Evolutionary conservation across 1,284 basidiomycete species (phyloP).

Genomic region (Agroathelia rolfsii): DNA sequence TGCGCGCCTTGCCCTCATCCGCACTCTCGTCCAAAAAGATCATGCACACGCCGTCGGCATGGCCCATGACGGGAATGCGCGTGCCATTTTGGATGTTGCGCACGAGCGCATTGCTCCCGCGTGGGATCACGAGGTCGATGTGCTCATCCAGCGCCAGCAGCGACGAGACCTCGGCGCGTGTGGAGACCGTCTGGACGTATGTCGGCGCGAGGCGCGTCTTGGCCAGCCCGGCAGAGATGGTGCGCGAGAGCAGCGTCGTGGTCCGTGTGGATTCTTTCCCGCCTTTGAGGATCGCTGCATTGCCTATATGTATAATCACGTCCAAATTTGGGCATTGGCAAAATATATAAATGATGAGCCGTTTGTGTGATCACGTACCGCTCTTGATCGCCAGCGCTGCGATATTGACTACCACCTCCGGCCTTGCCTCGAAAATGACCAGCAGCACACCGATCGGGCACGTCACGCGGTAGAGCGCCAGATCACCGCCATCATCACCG

Average conservation of each 20-base stretch:
- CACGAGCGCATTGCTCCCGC: slow-evolving; percentile 90
- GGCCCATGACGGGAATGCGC: slow-evolving; percentile 96
- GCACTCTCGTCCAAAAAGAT: slow-evolving; percentile 86
- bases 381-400: slow-evolving; percentile 94
- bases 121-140: slow-evolving; percentile 95
- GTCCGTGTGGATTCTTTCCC: slow-evolving; percentile 88
- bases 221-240: slow-evolving; percentile 74
- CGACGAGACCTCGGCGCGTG: slow-evolving; percentile 84
- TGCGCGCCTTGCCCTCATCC: slow-evolving; percentile 65
- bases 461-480: slow-evolving; percentile 89
- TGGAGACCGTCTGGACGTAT: slow-evolving; percentile 90
- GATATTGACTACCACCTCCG: slow-evolving; percentile 98
- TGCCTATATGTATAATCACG: slow-evolving; percentile 49
- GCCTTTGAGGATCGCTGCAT: slow-evolving; percentile 94
- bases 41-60: slow-evolving; percentile 91
- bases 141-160: slow-evolving; percentile 82
- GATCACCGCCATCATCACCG: too few relatives aligned
- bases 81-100: slow-evolving; percentile 83
- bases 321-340: slow-evolving; percentile 6
- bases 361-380: too few relatives aligned
- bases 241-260: slow-evolving; percentile 60
- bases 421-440: slow-evolving; percentile 96
- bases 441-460: slow-evolving; percentile 96
- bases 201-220: slow-evolving; percentile 65
- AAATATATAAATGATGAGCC: too few relatives aligned